A percentile compares a stretch with the other conserved stretches of the same genome.
Evolutionary conservation across 345 rosid species (phyloP).

Genomic region (Linum lewisii): DNA sequence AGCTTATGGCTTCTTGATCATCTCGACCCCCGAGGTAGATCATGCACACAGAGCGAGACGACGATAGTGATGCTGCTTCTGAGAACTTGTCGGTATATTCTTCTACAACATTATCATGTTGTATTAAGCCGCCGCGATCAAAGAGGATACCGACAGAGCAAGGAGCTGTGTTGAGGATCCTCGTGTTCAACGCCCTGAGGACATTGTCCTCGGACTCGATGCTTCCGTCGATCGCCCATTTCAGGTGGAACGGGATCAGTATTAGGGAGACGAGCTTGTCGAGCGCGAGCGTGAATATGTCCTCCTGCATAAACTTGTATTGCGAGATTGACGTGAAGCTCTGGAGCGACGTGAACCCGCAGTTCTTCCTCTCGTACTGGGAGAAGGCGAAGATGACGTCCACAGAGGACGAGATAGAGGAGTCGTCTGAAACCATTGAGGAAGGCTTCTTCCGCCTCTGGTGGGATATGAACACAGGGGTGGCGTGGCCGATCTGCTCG

Average conservation of each 20-base stretch:
- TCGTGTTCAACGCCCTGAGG: slow-evolving; percentile 28
- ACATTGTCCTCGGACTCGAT: slow-evolving; percentile 24
- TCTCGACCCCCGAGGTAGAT: slow-evolving; percentile 59
- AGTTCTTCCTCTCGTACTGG: slow-evolving; percentile 11
- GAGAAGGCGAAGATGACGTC: slow-evolving; percentile 28
- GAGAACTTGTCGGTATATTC: no score
- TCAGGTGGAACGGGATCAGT: slow-evolving; percentile 48
- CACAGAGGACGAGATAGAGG: slow-evolving; percentile 13
- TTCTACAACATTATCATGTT: not conserved
- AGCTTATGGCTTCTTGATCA: slow-evolving; percentile 43
- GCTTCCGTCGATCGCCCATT: slow-evolving; percentile 33
- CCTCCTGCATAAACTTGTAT: slow-evolving; percentile 45
- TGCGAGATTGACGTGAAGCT: slow-evolving; percentile 31
- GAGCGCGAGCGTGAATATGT: slow-evolving; percentile 42
- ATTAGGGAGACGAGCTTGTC: slow-evolving; percentile 37
- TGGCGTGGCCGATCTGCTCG: slow-evolving; percentile 29
- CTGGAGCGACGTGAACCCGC: slow-evolving; percentile 11
- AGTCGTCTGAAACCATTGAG: not conserved
- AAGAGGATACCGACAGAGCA: slow-evolving; percentile 50
- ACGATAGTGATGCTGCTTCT: not conserved
- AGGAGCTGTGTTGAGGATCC: slow-evolving; percentile 40
- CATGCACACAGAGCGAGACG: slow-evolving; percentile 12
- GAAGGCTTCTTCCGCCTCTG: not conserved
- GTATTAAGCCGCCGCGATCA: slow-evolving; percentile 14
- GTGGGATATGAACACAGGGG: slow-evolving; percentile 24